phyloP scores from a whole-genome alignment of 2,329 filamentous ascomycete species.

The Fusarium gaditjirri region DNA sequence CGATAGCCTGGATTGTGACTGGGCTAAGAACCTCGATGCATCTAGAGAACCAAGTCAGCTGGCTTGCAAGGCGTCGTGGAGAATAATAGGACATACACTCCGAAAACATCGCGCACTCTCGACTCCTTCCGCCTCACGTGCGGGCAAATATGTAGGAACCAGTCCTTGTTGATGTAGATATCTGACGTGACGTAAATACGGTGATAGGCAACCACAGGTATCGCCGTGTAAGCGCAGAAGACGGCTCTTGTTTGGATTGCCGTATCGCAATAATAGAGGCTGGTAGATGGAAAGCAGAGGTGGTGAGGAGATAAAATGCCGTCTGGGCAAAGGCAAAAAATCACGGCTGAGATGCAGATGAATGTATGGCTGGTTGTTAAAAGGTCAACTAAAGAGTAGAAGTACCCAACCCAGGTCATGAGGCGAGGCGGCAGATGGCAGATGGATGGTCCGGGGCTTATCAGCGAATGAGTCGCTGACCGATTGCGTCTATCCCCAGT shows the following conservation, averaged over 20 bases:
- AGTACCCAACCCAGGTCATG: constrained; percentile 40
- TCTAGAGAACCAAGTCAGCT: constrained; percentile 64
- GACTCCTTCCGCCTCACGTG: constrained; percentile 50
- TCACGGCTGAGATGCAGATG: constrained; percentile 32
- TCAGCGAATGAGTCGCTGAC: constrained; percentile 44
- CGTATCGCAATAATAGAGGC: constrained; percentile 2
- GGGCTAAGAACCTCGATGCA: constrained; percentile 94
- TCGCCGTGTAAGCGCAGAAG: constrained; percentile 33
- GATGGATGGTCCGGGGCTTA: constrained; percentile 41
- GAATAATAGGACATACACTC: constrained; percentile 75
- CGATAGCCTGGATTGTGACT: constrained; percentile 92
- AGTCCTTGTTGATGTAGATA: constrained; percentile 21
- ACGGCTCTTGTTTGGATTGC: constrained; percentile 8
- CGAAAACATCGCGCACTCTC: constrained; percentile 64
- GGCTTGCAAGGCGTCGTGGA: not conserved
- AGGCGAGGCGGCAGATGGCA: constrained; percentile 42
- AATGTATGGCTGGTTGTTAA: constrained; percentile 28
- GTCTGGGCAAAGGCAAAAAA: constrained; percentile 29
- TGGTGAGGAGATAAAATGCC: constrained; percentile 16
- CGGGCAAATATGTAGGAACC: constrained; percentile 22
- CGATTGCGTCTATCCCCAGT: constrained; percentile 34
- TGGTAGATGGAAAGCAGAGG: constrained; percentile 3
- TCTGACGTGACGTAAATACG: constrained; percentile 39
- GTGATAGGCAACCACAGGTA: constrained; percentile 21
- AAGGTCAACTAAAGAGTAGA: constrained; percentile 13